Evolutionary conservation across 2,329 filamentous ascomycete species (phyloP), one percentile per base, ranked within the genome.

Genomic region (Paraconiothyrium sp.): DNA sequence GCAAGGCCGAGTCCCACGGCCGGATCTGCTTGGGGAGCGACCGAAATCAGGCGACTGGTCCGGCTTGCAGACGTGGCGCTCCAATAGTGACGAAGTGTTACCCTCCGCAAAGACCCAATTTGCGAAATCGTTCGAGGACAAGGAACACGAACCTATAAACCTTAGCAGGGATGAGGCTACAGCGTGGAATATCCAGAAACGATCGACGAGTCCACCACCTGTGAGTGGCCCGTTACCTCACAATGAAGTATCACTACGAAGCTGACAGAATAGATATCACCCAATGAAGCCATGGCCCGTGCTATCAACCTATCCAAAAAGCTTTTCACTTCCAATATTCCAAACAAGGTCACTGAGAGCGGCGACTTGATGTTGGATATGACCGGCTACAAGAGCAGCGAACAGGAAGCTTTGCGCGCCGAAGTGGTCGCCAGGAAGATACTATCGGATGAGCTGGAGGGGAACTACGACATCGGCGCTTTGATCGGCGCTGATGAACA

Each of bases 301-400:
- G 95, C 95, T 8, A 88, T 91, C 74, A 89, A 90, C 32, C 84
- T 99, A 11, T 97, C 94, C 10, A 92, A 92, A 75, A 94, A 94
- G 76, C 85, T 99, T 2, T 92, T 92, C 49, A 90, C 89, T 3
- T 95, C 92, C 51, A 97, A 98, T 74, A 98, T 99, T 61, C 93
- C 93, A 6, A 95, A 91, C 60, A 90, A 92, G 67, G 90, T 99
- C n/a, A 98, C 91, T 0, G 93, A 97, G 60, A 91, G 88, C 0
- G 95, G 95, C 16, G 95, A 99, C 78, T 83, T 99, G 58, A 98
- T 98, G 93, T 83, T 99, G 56, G 95, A 99, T 77, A 97, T 99
- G 94, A 94, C 93, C 0, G 93, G 93, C 0, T 97, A 97, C 81
- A 98, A 97, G 79, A 92, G 90, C 76, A 96, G 90, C 72, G 94